A percentile compares a stretch with the other conserved stretches of the same genome.
Conservation (phyloP, 495 filamentous ascomycete genomes). For the Penicillium waksmanii region DNA sequence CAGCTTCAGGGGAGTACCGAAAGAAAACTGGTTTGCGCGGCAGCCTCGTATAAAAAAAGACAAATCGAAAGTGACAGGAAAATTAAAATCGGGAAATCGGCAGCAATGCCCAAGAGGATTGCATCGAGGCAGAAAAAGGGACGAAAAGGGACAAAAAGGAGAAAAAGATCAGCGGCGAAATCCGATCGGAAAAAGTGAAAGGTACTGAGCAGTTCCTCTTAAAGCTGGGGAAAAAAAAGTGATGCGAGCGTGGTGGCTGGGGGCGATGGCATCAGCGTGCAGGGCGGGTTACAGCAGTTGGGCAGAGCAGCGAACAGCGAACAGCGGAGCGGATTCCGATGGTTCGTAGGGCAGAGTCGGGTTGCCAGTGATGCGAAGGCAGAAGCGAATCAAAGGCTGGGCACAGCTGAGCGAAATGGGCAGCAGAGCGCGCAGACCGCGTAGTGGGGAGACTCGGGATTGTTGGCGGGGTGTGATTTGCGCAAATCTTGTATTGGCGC, state of each 20-base stretch:
- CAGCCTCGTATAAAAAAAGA: background rate
- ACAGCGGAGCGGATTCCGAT: conserved; percentile 6
- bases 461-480: conserved; percentile 14
- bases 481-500: background rate
- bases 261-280: conserved; percentile 28
- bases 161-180: conserved; percentile 20
- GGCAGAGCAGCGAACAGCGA: conserved; percentile 34
- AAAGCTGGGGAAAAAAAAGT: conserved; percentile 11
- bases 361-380: conserved; percentile 30
- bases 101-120: conserved; percentile 20
- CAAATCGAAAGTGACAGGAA: background rate
- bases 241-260: conserved; percentile 23
- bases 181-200: conserved; percentile 16
- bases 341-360: conserved; percentile 32
- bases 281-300: conserved; percentile 21
- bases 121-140: conserved; percentile 2
- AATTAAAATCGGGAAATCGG: conserved; percentile 4
- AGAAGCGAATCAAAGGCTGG: conserved; percentile 26
- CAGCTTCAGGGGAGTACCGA: background rate
- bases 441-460: conserved; percentile 1
- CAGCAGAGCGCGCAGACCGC: conserved; percentile 1
- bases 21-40: background rate
- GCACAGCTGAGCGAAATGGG: conserved; percentile 2
- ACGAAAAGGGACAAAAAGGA: conserved; percentile 6
- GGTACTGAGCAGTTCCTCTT: conserved; percentile 5